Base-by-base conservation (phyloP, 306 rosid genomes). In the Prunus fruticosa region DNA sequence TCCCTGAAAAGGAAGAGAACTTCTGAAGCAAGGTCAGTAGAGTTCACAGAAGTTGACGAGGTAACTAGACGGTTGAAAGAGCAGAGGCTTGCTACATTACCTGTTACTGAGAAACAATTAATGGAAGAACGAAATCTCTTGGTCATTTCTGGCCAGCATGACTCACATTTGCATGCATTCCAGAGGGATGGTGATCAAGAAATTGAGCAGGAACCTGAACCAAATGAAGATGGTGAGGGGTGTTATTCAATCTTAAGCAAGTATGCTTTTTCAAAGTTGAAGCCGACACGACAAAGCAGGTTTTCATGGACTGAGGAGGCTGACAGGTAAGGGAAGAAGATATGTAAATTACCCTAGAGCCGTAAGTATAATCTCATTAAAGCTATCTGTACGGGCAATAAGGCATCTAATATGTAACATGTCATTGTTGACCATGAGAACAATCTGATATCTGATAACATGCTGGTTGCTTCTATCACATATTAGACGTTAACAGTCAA, bases 231-330 rank as follows among this genome's bases (percentile, higher is more conserved):
- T 72, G 80, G 79, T 71, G 86, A 69, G 56, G 88, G 78, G 78
- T 54, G 25, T 54, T 22, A 54, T 19, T 54, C 61, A n/a, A 54
- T n/a, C 25, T 54, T 54, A 9, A 54, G 61, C 4, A 81, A 56
- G 58, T 60, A 76, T 80, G 65, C 86, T 65, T 75, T 84, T 54
- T 84, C 91, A 57, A 86, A 78, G 82, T 72, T 77, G 85, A 87
- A 86, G 85, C 86, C 89, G 67, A 69, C 87, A 64, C 86, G 93
- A 47, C 89, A 83, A 79, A 86, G 77, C 71, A 90, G 96, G 79
- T 85, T 89, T 79, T 23, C 68, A 52, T 91, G 97, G 95, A 91
- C 91, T 74, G 97, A 91, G 83, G 87, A 86, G 86, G 80, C 91
- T 82, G 97, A 90, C 75, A 90, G 97, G 97, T 94, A 84, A 30